Conservation (phyloP, 306 rosid genomes). For the Arachis stenosperma region DNA sequence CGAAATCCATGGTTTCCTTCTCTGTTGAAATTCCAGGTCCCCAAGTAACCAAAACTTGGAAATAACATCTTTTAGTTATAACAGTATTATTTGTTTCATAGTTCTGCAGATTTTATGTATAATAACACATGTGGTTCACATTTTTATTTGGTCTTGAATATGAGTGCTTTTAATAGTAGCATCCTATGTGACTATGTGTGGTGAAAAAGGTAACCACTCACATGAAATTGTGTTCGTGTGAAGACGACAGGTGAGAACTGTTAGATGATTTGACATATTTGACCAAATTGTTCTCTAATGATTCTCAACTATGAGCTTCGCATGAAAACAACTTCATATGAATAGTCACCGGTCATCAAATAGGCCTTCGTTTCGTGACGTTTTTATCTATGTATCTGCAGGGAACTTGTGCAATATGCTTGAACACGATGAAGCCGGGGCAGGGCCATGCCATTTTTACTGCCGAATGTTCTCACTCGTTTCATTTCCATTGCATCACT, state of each 20-base stretch:
- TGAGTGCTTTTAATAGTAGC: neutral
- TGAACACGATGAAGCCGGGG: constrained; percentile 80
- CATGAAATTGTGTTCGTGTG: too few relatives aligned
- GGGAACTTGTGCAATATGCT: constrained; percentile 92
- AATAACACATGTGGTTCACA: neutral
- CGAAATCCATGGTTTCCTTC: neutral
- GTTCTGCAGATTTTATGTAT: neutral
- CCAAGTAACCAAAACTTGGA: constrained; percentile 5
- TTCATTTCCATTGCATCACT: constrained; percentile 93
- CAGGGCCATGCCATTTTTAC: constrained; percentile 94
- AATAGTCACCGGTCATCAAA: too few relatives aligned
- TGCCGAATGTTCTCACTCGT: constrained; percentile 97
- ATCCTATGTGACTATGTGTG: neutral
- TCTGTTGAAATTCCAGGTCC: constrained; percentile 5
- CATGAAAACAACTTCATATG: too few relatives aligned
- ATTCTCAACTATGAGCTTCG: too few relatives aligned
- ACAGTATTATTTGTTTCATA: neutral
- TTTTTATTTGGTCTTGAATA: neutral
- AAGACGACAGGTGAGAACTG: too few relatives aligned
- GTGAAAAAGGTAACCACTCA: neutral
- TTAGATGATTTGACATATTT: too few relatives aligned
- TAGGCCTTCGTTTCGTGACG: constrained; percentile 34
- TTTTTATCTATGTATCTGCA: constrained; percentile 48
- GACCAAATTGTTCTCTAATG: too few relatives aligned
- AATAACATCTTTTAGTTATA: constrained; percentile 1